A percentile compares a stretch with the other conserved stretches of the same genome.
These are phyloP conservation scores for Geosmithia flava DNA, from an alignment of 2,329 filamentous ascomycete species.

Conservation along the genomic window DNA sequence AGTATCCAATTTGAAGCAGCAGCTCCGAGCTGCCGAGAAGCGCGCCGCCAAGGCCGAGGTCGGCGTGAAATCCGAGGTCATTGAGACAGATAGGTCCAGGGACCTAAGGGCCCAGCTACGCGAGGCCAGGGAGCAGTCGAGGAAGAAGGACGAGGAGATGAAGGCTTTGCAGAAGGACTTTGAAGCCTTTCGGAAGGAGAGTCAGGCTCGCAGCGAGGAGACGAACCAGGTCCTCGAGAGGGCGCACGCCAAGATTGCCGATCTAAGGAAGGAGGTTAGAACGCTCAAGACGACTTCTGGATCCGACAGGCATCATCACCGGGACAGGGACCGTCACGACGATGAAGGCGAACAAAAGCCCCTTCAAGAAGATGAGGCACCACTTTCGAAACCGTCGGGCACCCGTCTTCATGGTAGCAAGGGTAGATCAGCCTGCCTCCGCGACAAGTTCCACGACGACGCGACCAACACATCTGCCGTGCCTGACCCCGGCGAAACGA, in stretches of 20 bases:
- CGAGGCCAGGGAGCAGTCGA: conserved; percentile 28
- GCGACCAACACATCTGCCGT: background rate
- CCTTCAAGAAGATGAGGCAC: background rate
- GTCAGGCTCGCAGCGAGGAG: conserved; percentile 40
- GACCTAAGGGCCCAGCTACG: conserved; percentile 29
- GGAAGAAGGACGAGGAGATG: conserved; percentile 36
- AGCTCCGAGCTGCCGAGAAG: conserved; percentile 35
- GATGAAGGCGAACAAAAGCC: background rate
- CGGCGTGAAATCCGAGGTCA: conserved; percentile 16
- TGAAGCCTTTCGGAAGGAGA: conserved; percentile 38
- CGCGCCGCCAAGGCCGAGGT: conserved; percentile 22
- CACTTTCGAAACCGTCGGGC: background rate
- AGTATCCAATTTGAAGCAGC: conserved; percentile 35
- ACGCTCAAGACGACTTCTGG: conserved; percentile 22
- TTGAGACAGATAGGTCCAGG: conserved; percentile 13
- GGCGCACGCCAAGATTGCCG: conserved; percentile 43
- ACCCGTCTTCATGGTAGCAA: background rate
- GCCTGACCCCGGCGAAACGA: background rate
- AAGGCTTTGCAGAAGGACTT: conserved; percentile 37
- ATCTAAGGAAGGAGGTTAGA: conserved; percentile 40
- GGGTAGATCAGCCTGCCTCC: background rate
- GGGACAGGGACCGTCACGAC: background rate
- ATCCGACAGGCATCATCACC: background rate
- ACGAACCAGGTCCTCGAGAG: conserved; percentile 41
- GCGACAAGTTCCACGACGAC: background rate